phyloP scores from a whole-genome alignment of 345 rosid species.

The Limnanthes douglasii region DNA sequence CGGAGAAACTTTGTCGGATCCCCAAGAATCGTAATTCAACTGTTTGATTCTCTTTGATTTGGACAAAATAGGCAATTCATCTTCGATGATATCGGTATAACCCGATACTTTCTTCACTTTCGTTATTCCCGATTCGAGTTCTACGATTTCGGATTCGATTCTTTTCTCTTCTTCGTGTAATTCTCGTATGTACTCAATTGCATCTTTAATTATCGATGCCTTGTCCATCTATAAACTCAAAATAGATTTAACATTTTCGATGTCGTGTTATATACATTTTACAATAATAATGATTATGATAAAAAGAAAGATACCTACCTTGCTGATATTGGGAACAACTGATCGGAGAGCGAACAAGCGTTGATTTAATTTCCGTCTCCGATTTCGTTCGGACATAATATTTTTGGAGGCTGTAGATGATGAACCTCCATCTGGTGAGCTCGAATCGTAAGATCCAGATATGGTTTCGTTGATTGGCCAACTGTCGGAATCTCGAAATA shows the following conservation, averaged over 20 bases:
- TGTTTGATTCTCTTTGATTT: conserved; percentile 66
- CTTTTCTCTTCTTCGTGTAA: conserved; percentile 64
- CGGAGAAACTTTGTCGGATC: conserved; percentile 24
- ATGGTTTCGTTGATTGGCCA: conserved; percentile 41
- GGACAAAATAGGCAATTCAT: conserved; percentile 36
- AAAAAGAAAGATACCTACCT: conserved; percentile 22
- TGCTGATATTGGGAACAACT: conserved; percentile 89
- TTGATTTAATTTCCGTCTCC: conserved; percentile 86
- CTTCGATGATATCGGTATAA: conserved; percentile 27
- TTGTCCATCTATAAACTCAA: conserved; percentile 66
- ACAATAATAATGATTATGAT: background rate
- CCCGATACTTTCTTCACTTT: conserved; percentile 18
- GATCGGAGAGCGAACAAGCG: conserved; percentile 80
- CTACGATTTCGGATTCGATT: conserved; percentile 55
- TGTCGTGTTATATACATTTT: background rate
- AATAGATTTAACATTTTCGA: background rate
- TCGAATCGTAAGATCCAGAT: conserved; percentile 67
- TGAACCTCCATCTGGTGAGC: conserved; percentile 86
- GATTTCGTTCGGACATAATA: conserved; percentile 75
- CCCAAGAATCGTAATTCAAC: conserved; percentile 22
- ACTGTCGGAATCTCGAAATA: conserved; percentile 10
- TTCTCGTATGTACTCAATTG: conserved; percentile 77
- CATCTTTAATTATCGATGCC: conserved; percentile 96
- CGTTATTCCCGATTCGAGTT: conserved; percentile 43
- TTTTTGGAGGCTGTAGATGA: conserved; percentile 75